Evolutionary conservation across 768 basidiomycete species (phyloP).

Genomic region (Tulasnella sp.): DNA sequence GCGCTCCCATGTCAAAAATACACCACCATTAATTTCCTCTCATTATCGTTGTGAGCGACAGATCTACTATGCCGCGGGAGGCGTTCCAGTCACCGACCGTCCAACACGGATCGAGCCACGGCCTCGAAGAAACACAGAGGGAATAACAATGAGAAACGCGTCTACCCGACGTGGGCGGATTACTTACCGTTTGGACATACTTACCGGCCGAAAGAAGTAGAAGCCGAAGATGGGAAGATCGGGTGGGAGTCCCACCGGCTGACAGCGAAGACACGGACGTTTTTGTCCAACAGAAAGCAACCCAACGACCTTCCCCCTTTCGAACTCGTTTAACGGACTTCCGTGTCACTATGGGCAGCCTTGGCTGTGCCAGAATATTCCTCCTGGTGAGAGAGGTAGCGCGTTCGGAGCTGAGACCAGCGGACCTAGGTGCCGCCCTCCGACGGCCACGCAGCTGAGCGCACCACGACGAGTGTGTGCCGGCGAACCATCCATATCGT

Average conservation of each 20-base stretch:
- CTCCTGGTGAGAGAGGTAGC: background rate
- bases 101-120: background rate
- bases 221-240: conserved; percentile 15
- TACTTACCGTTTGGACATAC: background rate
- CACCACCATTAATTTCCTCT: background rate
- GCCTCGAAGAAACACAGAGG: background rate
- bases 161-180: conserved; percentile 10
- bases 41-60: background rate
- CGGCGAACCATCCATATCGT: background rate
- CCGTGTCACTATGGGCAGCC: background rate
- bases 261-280: background rate
- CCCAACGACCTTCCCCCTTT: background rate
- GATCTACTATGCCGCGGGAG: conserved; percentile 1
- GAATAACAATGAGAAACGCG: conserved; percentile 2
- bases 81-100: background rate
- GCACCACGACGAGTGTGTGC: background rate
- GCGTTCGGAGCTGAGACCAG: background rate
- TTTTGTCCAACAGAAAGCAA: background rate
- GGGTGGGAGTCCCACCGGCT: conserved; percentile 12
- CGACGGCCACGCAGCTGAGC: background rate
- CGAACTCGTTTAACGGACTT: background rate
- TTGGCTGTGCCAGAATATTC: background rate
- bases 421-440: background rate
- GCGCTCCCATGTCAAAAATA: background rate
- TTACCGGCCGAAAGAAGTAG: conserved; percentile 13